Percentiles rank a stretch among this genome's conserved stretches.
These are phyloP conservation scores for Saccharomycopsis crataegensis DNA, from an alignment of 1,139 yeast genomes.

Conservation along the genomic window DNA sequence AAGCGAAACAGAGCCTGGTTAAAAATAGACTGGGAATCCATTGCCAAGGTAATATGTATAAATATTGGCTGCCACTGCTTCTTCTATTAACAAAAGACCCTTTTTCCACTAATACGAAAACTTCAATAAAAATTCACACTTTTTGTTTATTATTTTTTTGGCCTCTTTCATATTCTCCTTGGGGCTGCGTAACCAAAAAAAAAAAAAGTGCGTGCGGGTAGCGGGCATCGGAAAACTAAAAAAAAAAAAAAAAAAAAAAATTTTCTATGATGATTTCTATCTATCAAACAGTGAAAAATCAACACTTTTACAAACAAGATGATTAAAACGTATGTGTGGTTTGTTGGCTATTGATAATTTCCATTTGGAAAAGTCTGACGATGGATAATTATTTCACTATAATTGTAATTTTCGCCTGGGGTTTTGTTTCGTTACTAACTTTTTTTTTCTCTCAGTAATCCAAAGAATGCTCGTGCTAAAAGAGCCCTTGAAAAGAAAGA, in stretches of 20 bases:
- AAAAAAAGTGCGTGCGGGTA: too few species aligned
- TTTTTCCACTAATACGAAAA: too few species aligned
- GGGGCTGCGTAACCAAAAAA: too few species aligned
- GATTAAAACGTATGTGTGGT: constrained; percentile 12
- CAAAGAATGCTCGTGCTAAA: constrained; percentile 94
- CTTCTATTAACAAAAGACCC: too few species aligned
- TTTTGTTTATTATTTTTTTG: too few species aligned
- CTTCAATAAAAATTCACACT: too few species aligned
- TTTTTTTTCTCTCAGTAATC: constrained; percentile 27
- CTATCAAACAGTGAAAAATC: too few species aligned
- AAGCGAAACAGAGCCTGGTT: background rate
- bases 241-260: background rate
- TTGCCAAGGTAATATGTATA: too few species aligned
- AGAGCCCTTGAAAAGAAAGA: constrained; percentile 87
- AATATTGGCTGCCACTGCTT: too few species aligned
- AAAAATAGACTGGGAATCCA: too few species aligned
- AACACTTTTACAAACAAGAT: background rate
- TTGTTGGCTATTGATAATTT: background rate
- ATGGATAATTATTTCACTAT: background rate
- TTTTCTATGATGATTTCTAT: background rate
- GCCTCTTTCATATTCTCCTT: too few species aligned
- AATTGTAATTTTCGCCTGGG: background rate
- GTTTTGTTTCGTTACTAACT: background rate
- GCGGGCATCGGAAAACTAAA: background rate
- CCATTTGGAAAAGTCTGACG: background rate